These are phyloP conservation scores for Scenedesmus sp. DNA, from an alignment of 163 green algal genomes.

Conservation along the genomic window DNA sequence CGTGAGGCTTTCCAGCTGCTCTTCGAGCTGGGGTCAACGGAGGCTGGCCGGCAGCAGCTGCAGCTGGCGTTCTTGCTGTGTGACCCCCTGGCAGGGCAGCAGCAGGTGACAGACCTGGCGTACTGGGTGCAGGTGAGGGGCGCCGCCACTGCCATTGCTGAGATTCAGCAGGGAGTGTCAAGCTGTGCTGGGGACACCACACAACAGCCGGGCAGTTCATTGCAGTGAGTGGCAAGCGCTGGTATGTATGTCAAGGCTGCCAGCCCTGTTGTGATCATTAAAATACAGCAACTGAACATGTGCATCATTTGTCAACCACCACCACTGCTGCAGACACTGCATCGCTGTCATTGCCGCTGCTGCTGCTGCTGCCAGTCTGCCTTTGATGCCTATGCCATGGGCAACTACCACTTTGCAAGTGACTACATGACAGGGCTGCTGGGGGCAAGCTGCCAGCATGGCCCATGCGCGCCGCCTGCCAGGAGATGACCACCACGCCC, in stretches of 20 bases:
- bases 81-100: conserved; percentile 13
- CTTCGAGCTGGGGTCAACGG: conserved; percentile 36
- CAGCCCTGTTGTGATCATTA: not conserved
- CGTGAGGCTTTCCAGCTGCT: conserved; percentile 62
- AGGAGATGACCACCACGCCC: conserved; percentile 52
- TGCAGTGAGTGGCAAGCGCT: too few species aligned
- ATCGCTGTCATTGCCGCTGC: not conserved
- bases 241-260: not conserved
- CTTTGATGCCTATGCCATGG: conserved; percentile 84
- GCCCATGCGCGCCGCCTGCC: conserved; percentile 84
- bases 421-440: conserved; percentile 80
- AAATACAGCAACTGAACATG: too few species aligned
- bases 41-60: conserved; percentile 50
- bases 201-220: too few species aligned
- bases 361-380: conserved; percentile 57
- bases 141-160: not conserved
- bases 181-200: too few species aligned
- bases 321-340: not conserved
- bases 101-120: conserved; percentile 35
- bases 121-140: conserved; percentile 67
- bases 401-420: conserved; percentile 80
- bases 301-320: too few species aligned
- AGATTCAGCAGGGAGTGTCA: too few species aligned
- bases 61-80: conserved; percentile 60
- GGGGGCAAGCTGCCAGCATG: conserved; percentile 76